Percentiles rank a stretch among this genome's conserved stretches.
Conservation (phyloP, 2,329 filamentous ascomycete genomes). For the Waltergamsia citrina region DNA sequence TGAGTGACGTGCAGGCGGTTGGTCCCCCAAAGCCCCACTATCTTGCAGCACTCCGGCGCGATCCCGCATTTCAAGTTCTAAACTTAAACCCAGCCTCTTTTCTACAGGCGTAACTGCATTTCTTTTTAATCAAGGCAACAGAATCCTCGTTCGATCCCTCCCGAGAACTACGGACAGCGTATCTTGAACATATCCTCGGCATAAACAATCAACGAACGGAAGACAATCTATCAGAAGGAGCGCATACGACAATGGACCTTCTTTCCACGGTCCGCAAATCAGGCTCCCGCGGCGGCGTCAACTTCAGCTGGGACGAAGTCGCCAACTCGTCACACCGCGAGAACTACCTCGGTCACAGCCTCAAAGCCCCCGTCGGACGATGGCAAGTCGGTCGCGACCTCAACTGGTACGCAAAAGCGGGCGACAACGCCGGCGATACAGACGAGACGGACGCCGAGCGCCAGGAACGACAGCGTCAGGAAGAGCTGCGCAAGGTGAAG, state of each 20-base stretch:
- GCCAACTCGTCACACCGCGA: conserved; percentile 80
- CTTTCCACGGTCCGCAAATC: conserved; percentile 83
- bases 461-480: conserved; percentile 52
- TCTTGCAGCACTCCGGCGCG: too few species aligned
- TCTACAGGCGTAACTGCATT: too few species aligned
- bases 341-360: conserved; percentile 78
- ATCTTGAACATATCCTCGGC: too few species aligned
- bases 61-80: too few species aligned
- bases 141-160: too few species aligned
- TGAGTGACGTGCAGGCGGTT: not conserved
- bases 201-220: not conserved
- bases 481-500: conserved; percentile 75
- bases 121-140: too few species aligned
- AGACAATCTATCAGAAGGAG: not conserved
- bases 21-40: too few species aligned
- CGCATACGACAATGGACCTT: conserved; percentile 65
- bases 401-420: conserved; percentile 53
- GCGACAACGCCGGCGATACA: conserved; percentile 31
- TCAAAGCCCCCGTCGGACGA: conserved; percentile 85
- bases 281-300: conserved; percentile 84
- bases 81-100: too few species aligned
- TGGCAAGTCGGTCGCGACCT: conserved; percentile 75
- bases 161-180: too few species aligned
- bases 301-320: conserved; percentile 97
- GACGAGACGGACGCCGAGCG: conserved; percentile 51